Conservation (phyloP, 768 basidiomycete genomes). For the Hericium coralloides region DNA sequence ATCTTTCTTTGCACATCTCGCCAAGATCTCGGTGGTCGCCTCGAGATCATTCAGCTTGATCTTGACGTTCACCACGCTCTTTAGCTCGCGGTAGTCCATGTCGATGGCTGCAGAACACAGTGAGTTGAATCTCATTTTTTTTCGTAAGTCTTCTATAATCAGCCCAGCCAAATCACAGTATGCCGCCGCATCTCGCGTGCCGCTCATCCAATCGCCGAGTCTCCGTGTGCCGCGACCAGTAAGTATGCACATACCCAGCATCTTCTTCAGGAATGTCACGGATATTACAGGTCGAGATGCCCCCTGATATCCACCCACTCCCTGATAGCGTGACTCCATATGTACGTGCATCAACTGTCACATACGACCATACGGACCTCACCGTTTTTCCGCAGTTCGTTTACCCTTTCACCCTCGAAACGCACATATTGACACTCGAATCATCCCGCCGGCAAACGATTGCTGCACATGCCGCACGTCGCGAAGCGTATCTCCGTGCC, state of each 20-base stretch:
- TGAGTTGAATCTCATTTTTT: neutral
- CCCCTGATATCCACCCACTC: slow-evolving; percentile 89
- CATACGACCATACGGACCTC: neutral
- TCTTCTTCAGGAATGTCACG: neutral
- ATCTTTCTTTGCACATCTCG: neutral
- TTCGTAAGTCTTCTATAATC: neutral
- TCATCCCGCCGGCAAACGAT: slow-evolving; percentile 62
- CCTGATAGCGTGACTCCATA: slow-evolving; percentile 88
- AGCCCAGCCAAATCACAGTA: slow-evolving; percentile 52
- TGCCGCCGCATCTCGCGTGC: slow-evolving; percentile 62
- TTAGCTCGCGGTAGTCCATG: no score
- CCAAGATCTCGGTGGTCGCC: neutral
- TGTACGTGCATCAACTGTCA: slow-evolving; percentile 34
- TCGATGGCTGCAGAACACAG: no score
- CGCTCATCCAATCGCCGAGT: slow-evolving; percentile 88
- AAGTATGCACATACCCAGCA: slow-evolving; percentile 9
- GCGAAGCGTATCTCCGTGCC: slow-evolving; percentile 60
- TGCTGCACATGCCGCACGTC: slow-evolving; percentile 52
- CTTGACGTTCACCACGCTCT: neutral
- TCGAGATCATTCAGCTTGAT: neutral
- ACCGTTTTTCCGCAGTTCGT: slow-evolving; percentile 56
- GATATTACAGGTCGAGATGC: slow-evolving; percentile 60
- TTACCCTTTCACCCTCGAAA: slow-evolving; percentile 91
- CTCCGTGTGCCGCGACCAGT: slow-evolving; percentile 81
- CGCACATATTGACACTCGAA: slow-evolving; percentile 71